These are phyloP conservation scores for Melastoma candidum DNA, from an alignment of 441 rosid species.

Conservation along the genomic window DNA sequence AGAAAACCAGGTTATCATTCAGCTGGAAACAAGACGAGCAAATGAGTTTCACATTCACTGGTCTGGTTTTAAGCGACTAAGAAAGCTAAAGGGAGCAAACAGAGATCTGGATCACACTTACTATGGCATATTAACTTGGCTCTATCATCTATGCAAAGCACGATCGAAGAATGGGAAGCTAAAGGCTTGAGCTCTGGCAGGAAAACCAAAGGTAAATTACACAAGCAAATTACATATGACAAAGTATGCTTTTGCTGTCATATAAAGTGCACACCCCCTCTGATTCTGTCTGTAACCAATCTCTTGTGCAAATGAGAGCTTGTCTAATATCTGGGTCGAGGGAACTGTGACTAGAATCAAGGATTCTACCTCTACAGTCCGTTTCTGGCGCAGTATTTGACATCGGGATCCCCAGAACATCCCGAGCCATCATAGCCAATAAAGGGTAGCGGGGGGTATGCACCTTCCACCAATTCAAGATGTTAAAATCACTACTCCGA, in stretches of 20 bases:
- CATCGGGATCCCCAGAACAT: constrained; percentile 78
- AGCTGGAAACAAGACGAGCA: too few species aligned
- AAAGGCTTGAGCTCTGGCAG: constrained; percentile 35
- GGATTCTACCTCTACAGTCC: constrained; percentile 43
- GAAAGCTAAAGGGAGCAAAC: too few species aligned
- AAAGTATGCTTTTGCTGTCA: constrained; percentile 1
- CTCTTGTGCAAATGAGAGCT: constrained; percentile 76
- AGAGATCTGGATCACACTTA: too few species aligned
- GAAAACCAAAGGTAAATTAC: constrained; percentile 8
- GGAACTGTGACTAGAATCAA: constrained; percentile 43
- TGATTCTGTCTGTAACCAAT: constrained; percentile 59
- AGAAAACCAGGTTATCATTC: too few species aligned
- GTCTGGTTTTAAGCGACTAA: too few species aligned
- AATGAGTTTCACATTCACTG: too few species aligned
- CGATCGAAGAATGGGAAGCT: constrained; percentile 30
- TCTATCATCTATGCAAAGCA: constrained; percentile 20
- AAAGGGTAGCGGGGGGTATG: constrained; percentile 94
- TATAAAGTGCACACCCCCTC: constrained; percentile 34
- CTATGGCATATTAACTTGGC: constrained; percentile 21
- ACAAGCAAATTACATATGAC: constrained; percentile 8
- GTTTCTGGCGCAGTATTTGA: constrained; percentile 49
- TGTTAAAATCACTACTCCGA: constrained; percentile 72
- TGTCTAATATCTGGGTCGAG: constrained; percentile 58
- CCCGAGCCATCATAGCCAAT: constrained; percentile 91
- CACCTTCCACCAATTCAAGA: constrained; percentile 94